A percentile compares a stretch with the other conserved stretches of the same genome.
These are phyloP conservation scores for Candida corydali DNA, from an alignment of 805 yeast species.

Conservation along the genomic window DNA sequence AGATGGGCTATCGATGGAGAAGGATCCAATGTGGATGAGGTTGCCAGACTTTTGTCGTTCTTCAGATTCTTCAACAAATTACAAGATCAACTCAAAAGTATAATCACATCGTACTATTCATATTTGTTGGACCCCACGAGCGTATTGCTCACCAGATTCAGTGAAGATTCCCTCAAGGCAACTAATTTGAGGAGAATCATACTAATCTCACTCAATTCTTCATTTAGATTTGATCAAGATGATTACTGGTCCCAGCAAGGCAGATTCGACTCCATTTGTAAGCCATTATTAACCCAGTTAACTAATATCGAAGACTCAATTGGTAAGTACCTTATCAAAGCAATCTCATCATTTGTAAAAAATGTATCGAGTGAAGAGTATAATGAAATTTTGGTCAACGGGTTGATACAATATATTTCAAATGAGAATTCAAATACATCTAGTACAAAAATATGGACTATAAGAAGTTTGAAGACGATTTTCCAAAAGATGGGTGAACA, in stretches of 20 bases:
- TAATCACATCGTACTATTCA: constrained; percentile 83
- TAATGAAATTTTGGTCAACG: constrained; percentile 58
- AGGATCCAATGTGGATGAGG: constrained; percentile 48
- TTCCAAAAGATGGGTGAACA: constrained; percentile 92
- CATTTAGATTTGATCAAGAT: constrained; percentile 85
- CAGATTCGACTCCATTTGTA: constrained; percentile 71
- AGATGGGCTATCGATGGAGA: constrained; percentile 93
- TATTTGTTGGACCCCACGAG: constrained; percentile 76
- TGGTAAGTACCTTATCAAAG: constrained; percentile 77
- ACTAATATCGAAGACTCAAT: constrained; percentile 63
- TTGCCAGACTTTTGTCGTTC: constrained; percentile 65
- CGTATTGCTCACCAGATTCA: constrained; percentile 48
- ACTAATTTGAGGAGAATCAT: constrained; percentile 67
- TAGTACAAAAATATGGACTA: constrained; percentile 80
- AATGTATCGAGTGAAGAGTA: constrained; percentile 66
- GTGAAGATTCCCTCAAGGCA: constrained; percentile 35
- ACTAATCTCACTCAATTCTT: constrained; percentile 66
- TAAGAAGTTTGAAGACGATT: constrained; percentile 70
- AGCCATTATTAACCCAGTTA: constrained; percentile 63
- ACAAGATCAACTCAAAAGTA: constrained; percentile 79
- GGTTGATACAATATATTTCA: constrained; percentile 33
- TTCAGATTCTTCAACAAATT: constrained; percentile 82
- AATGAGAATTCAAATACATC: constrained; percentile 50
- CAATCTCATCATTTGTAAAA: constrained; percentile 69
- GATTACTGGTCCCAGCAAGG: constrained; percentile 92